phyloP scores from a whole-genome alignment of 1,284 basidiomycete species.

The Cryptococcus sp. region DNA sequence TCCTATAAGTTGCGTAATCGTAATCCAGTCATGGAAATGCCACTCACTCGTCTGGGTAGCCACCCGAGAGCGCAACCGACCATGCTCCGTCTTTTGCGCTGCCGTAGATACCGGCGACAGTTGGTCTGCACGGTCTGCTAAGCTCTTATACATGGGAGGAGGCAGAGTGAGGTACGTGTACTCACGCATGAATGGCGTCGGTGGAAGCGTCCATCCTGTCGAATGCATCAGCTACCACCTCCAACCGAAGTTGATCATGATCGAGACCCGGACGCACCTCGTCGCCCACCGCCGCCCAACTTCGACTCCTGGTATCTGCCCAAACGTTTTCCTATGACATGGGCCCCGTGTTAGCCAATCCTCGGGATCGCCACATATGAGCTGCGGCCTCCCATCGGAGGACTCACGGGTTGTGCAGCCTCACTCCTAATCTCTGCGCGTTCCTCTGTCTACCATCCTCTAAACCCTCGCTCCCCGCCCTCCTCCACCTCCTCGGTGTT shows the following conservation, averaged over 20 bases:
- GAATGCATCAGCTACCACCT: not conserved
- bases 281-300: constrained; percentile 40
- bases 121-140: constrained; percentile 17
- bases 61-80: constrained; percentile 50
- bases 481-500: constrained; percentile 1
- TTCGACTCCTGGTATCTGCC: constrained; percentile 37
- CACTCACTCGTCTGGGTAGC: constrained; percentile 44
- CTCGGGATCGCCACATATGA: not conserved
- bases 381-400: no score
- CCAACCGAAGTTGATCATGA: no score
- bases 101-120: constrained; percentile 41
- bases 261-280: constrained; percentile 11
- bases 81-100: constrained; percentile 42
- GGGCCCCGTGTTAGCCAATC: not conserved
- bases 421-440: constrained; percentile 27
- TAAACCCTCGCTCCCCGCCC: constrained; percentile 13
- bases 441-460: constrained; percentile 18
- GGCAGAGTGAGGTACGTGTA: not conserved
- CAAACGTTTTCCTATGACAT: constrained; percentile 27
- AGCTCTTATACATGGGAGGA: no score
- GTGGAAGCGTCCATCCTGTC: constrained; percentile 40
- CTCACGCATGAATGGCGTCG: constrained; percentile 39
- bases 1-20: not conserved
- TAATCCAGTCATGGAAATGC: not conserved
- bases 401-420: constrained; percentile 38